phyloP scores from a whole-genome alignment of 139 green algal genomes.

The Ostreobium quekettii region DNA sequence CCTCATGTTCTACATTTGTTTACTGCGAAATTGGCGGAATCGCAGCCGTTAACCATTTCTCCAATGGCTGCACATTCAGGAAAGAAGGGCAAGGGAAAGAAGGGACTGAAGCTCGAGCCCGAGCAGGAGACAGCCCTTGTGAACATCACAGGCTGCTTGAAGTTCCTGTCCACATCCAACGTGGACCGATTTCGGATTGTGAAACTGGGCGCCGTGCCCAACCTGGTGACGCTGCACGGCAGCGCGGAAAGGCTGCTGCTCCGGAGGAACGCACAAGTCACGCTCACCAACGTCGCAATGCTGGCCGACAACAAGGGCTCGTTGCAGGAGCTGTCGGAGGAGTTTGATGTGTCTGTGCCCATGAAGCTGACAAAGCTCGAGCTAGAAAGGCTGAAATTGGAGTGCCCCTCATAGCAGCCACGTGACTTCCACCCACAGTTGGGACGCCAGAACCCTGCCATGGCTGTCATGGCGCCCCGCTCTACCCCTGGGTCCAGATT shows the following conservation, averaged over 20 bases:
- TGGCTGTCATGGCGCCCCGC: too few species aligned
- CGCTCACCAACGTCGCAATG: background rate
- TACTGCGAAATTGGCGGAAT: too few species aligned
- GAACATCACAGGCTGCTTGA: conserved; percentile 1
- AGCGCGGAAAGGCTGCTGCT: background rate
- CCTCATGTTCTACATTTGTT: too few species aligned
- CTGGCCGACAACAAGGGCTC: background rate
- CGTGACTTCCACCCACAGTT: too few species aligned
- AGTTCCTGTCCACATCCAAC: background rate
- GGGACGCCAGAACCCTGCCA: too few species aligned
- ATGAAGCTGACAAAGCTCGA: background rate
- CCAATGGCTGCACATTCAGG: too few species aligned
- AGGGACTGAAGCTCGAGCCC: background rate
- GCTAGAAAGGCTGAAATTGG: too few species aligned
- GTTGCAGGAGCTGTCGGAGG: background rate
- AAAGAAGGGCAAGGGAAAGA: conserved; percentile 1
- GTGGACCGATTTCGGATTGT: background rate
- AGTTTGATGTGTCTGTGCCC: background rate
- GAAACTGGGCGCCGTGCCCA: background rate
- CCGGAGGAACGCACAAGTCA: background rate
- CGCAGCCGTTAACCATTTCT: too few species aligned
- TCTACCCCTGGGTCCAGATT: too few species aligned
- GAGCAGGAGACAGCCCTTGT: background rate
- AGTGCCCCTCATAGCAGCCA: too few species aligned
- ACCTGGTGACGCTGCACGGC: background rate